Percentiles rank a stretch among this genome's conserved stretches.
Evolutionary conservation across 331 rosid genomes (phyloP).

Genomic region (Quercus lobata): DNA sequence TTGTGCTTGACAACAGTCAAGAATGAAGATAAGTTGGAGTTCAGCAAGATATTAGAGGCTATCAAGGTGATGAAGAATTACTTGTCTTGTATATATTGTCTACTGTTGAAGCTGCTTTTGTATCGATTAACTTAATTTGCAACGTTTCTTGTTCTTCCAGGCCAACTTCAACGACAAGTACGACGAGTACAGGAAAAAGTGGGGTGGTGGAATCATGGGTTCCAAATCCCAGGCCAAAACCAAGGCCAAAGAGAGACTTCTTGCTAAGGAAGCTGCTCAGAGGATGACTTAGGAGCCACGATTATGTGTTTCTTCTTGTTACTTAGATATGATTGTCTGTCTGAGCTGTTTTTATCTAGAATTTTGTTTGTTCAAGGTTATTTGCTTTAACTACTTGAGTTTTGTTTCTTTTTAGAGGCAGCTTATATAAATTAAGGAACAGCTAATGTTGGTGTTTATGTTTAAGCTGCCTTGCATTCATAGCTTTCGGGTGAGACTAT

Average conservation of each 20-base stretch:
- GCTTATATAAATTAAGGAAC: constrained; percentile 2
- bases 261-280: too few species aligned
- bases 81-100: background rate
- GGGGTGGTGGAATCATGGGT: too few species aligned
- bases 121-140: background rate
- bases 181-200: too few species aligned
- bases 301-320: background rate
- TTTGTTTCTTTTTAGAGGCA: constrained; percentile 1
- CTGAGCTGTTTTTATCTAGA: background rate
- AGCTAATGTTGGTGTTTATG: background rate
- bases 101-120: background rate
- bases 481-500: background rate
- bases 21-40: constrained; percentile 28
- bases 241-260: too few species aligned
- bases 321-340: background rate
- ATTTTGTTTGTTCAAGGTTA: background rate
- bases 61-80: constrained; percentile 46
- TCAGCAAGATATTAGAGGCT: constrained; percentile 72
- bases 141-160: constrained; percentile 12
- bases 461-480: background rate
- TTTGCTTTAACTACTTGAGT: background rate
- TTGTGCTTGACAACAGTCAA: constrained; percentile 85
- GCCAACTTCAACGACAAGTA: constrained; percentile 43
- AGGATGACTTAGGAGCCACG: constrained; percentile 41
- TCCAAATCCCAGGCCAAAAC: too few species aligned